Percentiles rank a stretch among this genome's conserved stretches.
Conservation (phyloP, 177 flowering plant species). For the Vitis hybrid region DNA sequence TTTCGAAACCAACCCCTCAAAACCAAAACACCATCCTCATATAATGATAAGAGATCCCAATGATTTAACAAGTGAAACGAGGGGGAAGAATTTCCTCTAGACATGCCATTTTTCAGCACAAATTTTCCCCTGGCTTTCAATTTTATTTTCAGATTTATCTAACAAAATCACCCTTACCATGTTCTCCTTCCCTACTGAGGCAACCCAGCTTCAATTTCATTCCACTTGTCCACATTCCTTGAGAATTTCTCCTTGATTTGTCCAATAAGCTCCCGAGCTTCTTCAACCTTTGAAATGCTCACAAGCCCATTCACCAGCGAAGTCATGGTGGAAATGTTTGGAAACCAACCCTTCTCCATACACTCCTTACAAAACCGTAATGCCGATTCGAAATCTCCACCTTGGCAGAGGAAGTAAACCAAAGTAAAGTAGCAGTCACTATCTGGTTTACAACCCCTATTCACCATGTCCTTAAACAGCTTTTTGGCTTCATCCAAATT, state of each 20-base stretch:
- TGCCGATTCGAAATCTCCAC: constrained; percentile 64
- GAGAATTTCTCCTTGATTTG: constrained; percentile 63
- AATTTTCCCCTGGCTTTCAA: not conserved
- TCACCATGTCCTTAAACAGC: constrained; percentile 48
- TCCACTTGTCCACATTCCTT: constrained; percentile 52
- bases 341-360: constrained; percentile 67
- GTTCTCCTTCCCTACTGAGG: constrained; percentile 28
- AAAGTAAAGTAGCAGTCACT: constrained; percentile 58
- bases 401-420: constrained; percentile 52
- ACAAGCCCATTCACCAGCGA: constrained; percentile 73
- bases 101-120: not conserved
- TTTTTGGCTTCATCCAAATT: constrained; percentile 68
- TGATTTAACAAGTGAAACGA: not conserved
- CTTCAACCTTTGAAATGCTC: constrained; percentile 50
- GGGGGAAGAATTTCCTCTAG: not conserved
- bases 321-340: constrained; percentile 66
- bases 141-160: not conserved
- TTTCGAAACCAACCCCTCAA: not conserved
- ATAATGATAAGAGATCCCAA: too few species aligned
- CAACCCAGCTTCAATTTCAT: constrained; percentile 62
- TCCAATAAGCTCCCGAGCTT: constrained; percentile 58
- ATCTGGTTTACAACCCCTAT: constrained; percentile 44
- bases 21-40: not conserved
- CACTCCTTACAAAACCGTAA: constrained; percentile 49
- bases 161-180: not conserved